Evolutionary conservation across 116 monocot species (phyloP).

Genomic region (Papilionanthe hybrid): DNA sequence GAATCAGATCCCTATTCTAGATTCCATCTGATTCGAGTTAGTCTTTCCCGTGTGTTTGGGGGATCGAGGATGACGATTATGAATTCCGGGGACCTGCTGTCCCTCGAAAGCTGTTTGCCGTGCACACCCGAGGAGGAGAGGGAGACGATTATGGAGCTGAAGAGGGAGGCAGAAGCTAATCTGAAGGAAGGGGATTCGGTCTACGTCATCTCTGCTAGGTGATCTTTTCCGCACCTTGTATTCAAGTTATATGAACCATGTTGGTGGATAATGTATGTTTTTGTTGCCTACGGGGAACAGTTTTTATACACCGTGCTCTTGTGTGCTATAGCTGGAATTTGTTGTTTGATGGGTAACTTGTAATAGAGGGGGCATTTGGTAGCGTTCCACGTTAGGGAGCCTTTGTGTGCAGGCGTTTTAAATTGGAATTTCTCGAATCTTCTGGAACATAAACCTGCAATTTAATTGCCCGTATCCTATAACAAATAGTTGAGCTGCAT

Average conservation of each 20-base stretch:
- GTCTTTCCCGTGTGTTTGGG: neutral
- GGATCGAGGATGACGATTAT: slow-evolving; percentile 60
- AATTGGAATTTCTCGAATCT: neutral
- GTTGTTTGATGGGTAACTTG: neutral
- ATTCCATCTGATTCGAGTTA: neutral
- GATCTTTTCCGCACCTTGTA: neutral
- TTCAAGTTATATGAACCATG: neutral
- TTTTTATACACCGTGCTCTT: neutral
- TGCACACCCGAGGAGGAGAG: slow-evolving; percentile 72
- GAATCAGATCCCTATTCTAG: slow-evolving; percentile 25
- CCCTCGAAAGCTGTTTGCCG: slow-evolving; percentile 51
- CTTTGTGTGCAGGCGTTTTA: neutral
- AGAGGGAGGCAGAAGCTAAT: slow-evolving; percentile 31
- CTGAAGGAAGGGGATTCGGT: slow-evolving; percentile 62
- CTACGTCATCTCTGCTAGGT: slow-evolving; percentile 59
- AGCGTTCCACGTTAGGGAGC: neutral
- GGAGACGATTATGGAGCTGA: slow-evolving; percentile 40
- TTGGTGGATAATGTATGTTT: neutral
- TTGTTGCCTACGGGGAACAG: neutral
- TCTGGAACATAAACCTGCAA: neutral
- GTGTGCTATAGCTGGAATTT: neutral
- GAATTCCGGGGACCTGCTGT: slow-evolving; percentile 35
- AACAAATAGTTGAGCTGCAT: neutral
- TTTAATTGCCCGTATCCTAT: neutral
- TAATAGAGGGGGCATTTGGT: neutral